Evolutionary conservation across 192 early-diverging fungal genomes (phyloP).

Genomic region (Haplosporangium gracile): DNA sequence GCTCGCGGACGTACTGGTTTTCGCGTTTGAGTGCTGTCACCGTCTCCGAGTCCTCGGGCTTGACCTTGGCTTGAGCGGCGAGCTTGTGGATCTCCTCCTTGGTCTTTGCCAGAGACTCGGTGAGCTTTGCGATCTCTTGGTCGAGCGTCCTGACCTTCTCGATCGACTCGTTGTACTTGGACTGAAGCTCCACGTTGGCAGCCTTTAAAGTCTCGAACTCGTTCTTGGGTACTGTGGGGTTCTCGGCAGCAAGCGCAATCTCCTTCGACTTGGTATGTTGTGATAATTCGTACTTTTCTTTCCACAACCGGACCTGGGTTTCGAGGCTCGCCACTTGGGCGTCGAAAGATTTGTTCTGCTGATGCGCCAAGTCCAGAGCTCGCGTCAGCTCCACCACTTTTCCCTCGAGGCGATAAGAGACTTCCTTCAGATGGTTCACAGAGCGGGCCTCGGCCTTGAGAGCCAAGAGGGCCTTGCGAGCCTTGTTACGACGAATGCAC

Average conservation of each 20-base stretch:
- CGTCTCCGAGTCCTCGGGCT: conserved; percentile 72
- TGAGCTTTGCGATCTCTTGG: conserved; percentile 71
- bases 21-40: conserved; percentile 78
- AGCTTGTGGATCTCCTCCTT: conserved; percentile 79
- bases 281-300: conserved; percentile 75
- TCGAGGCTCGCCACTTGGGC: conserved; percentile 74
- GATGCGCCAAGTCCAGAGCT: conserved; percentile 71
- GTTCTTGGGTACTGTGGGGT: conserved; percentile 69
- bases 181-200: conserved; percentile 69
- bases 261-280: conserved; percentile 63
- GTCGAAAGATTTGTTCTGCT: conserved; percentile 75
- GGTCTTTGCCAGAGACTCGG: conserved; percentile 63
- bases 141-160: conserved; percentile 76
- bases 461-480: conserved; percentile 75
- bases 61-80: conserved; percentile 58
- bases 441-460: conserved; percentile 90
- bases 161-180: conserved; percentile 72
- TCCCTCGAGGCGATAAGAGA: conserved; percentile 93
- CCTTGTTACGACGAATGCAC: conserved; percentile 79
- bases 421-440: conserved; percentile 94
- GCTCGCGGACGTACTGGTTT: conserved; percentile 77
- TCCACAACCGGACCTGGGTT: conserved; percentile 75
- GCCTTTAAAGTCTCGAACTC: conserved; percentile 69
- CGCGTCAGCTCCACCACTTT: conserved; percentile 97
- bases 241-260: conserved; percentile 65